A percentile compares a stretch with the other conserved stretches of the same genome.
Evolutionary conservation across 768 basidiomycete genomes (phyloP).

Genomic region (Pholiota molesta): DNA sequence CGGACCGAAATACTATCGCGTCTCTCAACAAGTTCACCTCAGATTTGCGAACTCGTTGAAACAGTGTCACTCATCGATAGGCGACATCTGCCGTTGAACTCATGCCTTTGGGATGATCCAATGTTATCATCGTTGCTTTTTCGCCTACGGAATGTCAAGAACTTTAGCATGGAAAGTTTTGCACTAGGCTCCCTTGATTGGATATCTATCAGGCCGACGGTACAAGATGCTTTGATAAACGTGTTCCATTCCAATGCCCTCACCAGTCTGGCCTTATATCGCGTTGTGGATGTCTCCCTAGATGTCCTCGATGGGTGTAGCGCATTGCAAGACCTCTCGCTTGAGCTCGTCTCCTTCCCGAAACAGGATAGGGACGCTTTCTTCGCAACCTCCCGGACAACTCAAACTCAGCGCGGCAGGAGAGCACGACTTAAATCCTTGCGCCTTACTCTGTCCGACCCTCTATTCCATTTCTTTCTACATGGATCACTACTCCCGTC

Average conservation of each 20-base stretch:
- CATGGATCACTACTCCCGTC: slow-evolving; percentile 1
- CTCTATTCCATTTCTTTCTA: slow-evolving; percentile 3
- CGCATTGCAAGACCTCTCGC: slow-evolving; percentile 4
- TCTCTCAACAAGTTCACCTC: background rate
- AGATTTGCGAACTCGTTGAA: background rate
- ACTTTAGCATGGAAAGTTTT: slow-evolving; percentile 1
- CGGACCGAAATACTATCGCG: background rate
- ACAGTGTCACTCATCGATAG: background rate
- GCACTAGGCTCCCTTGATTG: background rate
- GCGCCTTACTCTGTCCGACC: slow-evolving; percentile 3
- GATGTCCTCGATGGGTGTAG: background rate
- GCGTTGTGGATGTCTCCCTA: slow-evolving; percentile 8
- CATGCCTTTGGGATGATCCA: background rate
- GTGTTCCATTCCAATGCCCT: background rate
- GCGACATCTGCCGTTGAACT: background rate
- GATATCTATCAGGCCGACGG: background rate
- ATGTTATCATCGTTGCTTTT: background rate
- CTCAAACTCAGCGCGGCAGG: background rate
- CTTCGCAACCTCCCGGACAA: background rate
- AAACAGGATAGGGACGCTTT: background rate
- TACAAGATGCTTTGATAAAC: slow-evolving; percentile 1
- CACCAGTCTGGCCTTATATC: slow-evolving; percentile 7
- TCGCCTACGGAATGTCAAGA: background rate
- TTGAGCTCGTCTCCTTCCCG: slow-evolving; percentile 4
- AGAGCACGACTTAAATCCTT: slow-evolving; percentile 3